Conservation (phyloP, 306 rosid species). For the Carpinus viminea region DNA sequence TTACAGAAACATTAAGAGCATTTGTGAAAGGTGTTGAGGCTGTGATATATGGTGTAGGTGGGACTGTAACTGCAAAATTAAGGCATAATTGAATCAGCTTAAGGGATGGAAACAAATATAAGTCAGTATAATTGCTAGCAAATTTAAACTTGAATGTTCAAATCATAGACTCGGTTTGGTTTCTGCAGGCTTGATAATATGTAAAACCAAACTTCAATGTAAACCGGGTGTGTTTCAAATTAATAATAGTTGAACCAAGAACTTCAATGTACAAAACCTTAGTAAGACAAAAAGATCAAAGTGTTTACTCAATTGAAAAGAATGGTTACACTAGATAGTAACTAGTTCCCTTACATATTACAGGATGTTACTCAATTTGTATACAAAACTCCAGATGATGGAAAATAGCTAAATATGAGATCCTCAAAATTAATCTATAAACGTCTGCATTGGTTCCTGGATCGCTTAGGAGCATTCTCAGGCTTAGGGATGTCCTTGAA, state of each 20-base stretch:
- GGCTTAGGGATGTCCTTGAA: too few species aligned
- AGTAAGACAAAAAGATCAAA: too few species aligned
- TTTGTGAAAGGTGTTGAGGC: slow-evolving; percentile 63
- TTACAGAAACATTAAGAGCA: slow-evolving; percentile 67
- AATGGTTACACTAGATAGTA: too few species aligned
- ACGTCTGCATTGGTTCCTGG: too few species aligned
- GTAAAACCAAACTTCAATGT: background rate
- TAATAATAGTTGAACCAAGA: background rate
- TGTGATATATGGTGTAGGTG: slow-evolving; percentile 77
- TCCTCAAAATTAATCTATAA: too few species aligned
- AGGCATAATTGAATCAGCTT: slow-evolving; percentile 7
- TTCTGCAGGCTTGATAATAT: background rate
- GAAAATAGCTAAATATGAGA: too few species aligned
- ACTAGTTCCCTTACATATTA: too few species aligned
- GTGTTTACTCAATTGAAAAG: too few species aligned
- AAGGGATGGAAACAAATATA: background rate
- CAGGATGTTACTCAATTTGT: too few species aligned
- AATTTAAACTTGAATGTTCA: background rate
- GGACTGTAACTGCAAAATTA: slow-evolving; percentile 65
- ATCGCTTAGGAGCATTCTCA: too few species aligned
- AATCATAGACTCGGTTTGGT: background rate
- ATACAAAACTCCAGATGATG: too few species aligned
- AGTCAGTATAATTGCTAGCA: background rate
- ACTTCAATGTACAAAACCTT: background rate
- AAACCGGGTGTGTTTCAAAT: background rate